Evolutionary conservation across 2,329 filamentous ascomycete genomes (phyloP).

Genomic region (Dothistroma septosporum): DNA sequence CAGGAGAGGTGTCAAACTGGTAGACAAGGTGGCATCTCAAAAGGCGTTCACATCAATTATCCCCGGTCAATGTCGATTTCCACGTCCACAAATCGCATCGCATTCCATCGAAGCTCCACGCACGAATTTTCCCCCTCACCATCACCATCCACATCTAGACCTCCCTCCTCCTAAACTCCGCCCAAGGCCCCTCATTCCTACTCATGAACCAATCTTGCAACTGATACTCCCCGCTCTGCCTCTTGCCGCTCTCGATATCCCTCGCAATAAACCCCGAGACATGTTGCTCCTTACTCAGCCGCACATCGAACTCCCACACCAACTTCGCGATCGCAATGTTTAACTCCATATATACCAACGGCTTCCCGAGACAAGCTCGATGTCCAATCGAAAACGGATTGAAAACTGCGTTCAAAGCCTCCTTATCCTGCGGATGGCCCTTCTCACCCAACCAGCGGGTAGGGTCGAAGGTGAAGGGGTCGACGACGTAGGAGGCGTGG

Average conservation of each 20-base stretch:
- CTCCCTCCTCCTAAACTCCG: conserved; percentile 47
- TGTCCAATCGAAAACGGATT: conserved; percentile 70
- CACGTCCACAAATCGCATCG: background rate
- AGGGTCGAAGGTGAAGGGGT: conserved; percentile 29
- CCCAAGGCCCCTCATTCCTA: conserved; percentile 65
- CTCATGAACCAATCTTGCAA: conserved; percentile 69
- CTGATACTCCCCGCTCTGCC: conserved; percentile 61
- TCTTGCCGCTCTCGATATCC: conserved; percentile 51
- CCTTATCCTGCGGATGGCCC: conserved; percentile 14
- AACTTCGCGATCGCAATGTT: conserved; percentile 25
- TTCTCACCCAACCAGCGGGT: conserved; percentile 26
- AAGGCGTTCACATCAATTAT: background rate
- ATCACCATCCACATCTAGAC: background rate
- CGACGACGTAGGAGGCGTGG: conserved; percentile 30
- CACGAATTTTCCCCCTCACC: background rate
- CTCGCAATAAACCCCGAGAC: conserved; percentile 52
- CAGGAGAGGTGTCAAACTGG: background rate
- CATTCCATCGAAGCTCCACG: background rate
- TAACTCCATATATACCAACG: conserved; percentile 28
- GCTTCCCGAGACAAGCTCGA: conserved; percentile 67
- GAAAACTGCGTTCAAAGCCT: conserved; percentile 57
- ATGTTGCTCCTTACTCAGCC: conserved; percentile 36
- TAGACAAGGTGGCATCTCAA: background rate
- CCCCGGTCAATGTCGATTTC: background rate
- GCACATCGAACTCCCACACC: conserved; percentile 27